A percentile compares a stretch with the other conserved stretches of the same genome.
Evolutionary conservation across 2,329 filamentous ascomycete genomes (phyloP).

Genomic region (Tolypocladium ophioglossoides): DNA sequence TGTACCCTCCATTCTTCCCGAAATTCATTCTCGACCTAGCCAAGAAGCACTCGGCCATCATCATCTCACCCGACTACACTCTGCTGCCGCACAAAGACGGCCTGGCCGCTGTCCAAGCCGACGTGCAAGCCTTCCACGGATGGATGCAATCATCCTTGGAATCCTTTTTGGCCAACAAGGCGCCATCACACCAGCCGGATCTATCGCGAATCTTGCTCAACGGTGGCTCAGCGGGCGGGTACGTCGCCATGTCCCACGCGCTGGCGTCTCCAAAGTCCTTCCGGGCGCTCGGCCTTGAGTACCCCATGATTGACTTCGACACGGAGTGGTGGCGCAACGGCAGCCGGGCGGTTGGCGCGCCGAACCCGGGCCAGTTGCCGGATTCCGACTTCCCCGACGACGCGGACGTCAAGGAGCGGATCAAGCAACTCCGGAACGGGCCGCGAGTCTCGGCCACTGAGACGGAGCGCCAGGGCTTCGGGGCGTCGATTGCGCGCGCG

Average conservation of each 20-base stretch:
- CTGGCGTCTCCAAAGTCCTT: constrained; percentile 5
- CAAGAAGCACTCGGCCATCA: constrained; percentile 11
- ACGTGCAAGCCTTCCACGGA: constrained; percentile 11
- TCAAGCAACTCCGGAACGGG: not conserved
- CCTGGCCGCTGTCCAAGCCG: constrained; percentile 13
- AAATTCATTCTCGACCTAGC: constrained; percentile 12
- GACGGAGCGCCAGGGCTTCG: not conserved
- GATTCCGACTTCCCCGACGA: not conserved
- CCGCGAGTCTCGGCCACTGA: not conserved
- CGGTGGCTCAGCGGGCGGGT: constrained; percentile 6
- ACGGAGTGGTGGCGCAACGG: not conserved
- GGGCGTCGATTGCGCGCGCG: not conserved
- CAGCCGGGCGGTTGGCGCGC: not conserved
- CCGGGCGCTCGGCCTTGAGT: constrained; percentile 2
- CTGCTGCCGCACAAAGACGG: constrained; percentile 13
- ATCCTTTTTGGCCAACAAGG: not conserved
- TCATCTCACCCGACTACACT: constrained; percentile 15
- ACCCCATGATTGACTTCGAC: constrained; percentile 6
- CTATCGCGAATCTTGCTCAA: constrained; percentile 1
- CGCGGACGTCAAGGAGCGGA: too few species aligned
- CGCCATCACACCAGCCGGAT: not conserved
- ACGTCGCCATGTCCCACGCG: constrained; percentile 2
- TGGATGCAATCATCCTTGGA: constrained; percentile 5
- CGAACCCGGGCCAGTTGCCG: not conserved
- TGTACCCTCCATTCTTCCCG: constrained; percentile 14